Evolutionary conservation across 2,329 filamentous ascomycete species (phyloP).

Genomic region (Hypomyces rosellus): DNA sequence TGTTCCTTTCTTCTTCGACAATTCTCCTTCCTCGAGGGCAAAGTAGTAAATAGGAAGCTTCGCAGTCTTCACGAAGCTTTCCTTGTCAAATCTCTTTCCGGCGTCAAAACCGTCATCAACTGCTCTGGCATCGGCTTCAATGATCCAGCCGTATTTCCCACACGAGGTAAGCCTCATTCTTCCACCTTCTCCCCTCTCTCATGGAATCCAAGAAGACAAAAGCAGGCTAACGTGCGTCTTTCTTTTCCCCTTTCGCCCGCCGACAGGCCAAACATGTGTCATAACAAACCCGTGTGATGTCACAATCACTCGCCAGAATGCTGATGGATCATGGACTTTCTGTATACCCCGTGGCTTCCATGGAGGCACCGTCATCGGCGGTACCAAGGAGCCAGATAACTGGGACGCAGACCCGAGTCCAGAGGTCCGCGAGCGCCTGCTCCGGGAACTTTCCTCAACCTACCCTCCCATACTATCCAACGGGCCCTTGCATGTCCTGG

Average conservation of each 20-base stretch:
- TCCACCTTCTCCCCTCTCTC: background rate
- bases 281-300: slow-evolving; percentile 33
- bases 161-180: slow-evolving; percentile 27
- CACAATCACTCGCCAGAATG: slow-evolving; percentile 50
- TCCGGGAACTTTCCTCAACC: slow-evolving; percentile 33
- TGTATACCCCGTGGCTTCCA: slow-evolving; percentile 54
- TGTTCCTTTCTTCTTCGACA: slow-evolving; percentile 38
- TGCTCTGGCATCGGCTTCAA: slow-evolving; percentile 41
- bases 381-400: slow-evolving; percentile 56
- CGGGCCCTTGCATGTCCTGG: slow-evolving; percentile 14
- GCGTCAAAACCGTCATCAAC: slow-evolving; percentile 35
- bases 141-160: slow-evolving; percentile 36
- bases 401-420: slow-evolving; percentile 45
- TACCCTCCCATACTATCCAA: slow-evolving; percentile 28
- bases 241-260: background rate
- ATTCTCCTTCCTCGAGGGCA: slow-evolving; percentile 19
- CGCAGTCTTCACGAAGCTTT: slow-evolving; percentile 29
- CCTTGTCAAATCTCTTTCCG: slow-evolving; percentile 20
- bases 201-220: background rate
- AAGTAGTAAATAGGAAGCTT: slow-evolving; percentile 12
- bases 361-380: slow-evolving; percentile 60
- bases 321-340: slow-evolving; percentile 56
- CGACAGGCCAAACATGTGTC: slow-evolving; percentile 39
- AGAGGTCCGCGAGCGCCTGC: slow-evolving; percentile 35
- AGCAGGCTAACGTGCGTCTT: background rate